These are phyloP conservation scores for Mallotus japonicus DNA, from an alignment of 441 rosid species.

Conservation along the genomic window DNA sequence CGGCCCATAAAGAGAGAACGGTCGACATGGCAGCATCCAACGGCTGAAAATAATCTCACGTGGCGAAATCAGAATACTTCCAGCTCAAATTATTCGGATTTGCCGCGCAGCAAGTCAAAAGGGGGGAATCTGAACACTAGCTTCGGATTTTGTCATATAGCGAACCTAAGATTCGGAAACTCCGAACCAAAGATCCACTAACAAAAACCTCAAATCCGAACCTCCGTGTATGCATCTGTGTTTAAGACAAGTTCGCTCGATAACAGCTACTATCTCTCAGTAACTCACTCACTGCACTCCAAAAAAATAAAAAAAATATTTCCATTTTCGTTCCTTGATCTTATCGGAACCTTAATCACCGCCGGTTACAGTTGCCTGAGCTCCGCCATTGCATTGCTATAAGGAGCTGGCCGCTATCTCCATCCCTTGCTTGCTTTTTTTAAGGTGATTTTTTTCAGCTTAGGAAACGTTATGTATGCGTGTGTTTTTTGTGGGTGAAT, in stretches of 20 bases:
- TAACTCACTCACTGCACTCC: not conserved
- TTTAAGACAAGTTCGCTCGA: slow-evolving; percentile 19
- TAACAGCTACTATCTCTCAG: not conserved
- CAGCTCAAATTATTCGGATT: slow-evolving; percentile 26
- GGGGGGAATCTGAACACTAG: slow-evolving; percentile 21
- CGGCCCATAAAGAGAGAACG: not conserved
- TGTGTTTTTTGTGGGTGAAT: not conserved
- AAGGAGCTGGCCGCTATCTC: not conserved
- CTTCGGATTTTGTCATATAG: slow-evolving; percentile 34
- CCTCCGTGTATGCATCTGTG: slow-evolving; percentile 23
- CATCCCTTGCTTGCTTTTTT: not conserved
- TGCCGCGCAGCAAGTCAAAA: slow-evolving; percentile 47
- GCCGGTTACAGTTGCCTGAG: slow-evolving; percentile 9
- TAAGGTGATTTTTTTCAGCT: not conserved
- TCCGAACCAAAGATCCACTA: slow-evolving; percentile 30
- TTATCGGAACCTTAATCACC: not conserved
- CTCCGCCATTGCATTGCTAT: not conserved
- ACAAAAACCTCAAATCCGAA: slow-evolving; percentile 6
- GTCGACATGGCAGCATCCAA: not conserved
- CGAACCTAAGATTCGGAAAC: slow-evolving; percentile 34
- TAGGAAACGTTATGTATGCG: not conserved
- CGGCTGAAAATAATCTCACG: slow-evolving; percentile 18
- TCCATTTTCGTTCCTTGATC: slow-evolving; percentile 26
- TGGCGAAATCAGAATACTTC: not conserved
- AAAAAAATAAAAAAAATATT: slow-evolving; percentile 1